phyloP scores from a whole-genome alignment of 2,329 filamentous ascomycete genomes.

The Pseudogymnoascus sp. region DNA sequence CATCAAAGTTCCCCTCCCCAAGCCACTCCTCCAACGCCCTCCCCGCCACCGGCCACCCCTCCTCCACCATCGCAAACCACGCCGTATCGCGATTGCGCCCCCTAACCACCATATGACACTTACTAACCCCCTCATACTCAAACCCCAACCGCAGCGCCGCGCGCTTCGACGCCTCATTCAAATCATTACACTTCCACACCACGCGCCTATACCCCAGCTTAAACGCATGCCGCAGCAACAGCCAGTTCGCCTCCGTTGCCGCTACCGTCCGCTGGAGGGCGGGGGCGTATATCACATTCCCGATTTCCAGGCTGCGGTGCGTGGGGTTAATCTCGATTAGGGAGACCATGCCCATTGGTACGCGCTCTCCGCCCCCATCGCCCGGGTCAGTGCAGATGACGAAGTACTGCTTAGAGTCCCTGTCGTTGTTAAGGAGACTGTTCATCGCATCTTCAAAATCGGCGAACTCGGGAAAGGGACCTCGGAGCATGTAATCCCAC shows the following conservation, averaged over 20 bases:
- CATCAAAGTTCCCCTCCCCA: conserved; percentile 46
- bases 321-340: conserved; percentile 40
- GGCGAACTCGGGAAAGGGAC: conserved; percentile 28
- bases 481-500: conserved; percentile 36
- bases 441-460: conserved; percentile 26
- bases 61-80: conserved; percentile 51
- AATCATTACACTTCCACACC: conserved; percentile 56
- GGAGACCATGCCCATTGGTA: conserved; percentile 32
- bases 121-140: conserved; percentile 49
- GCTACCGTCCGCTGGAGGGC: conserved; percentile 44
- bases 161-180: conserved; percentile 45
- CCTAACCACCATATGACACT: conserved; percentile 53
- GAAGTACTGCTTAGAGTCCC: conserved; percentile 37
- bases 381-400: conserved; percentile 32
- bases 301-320: conserved; percentile 49
- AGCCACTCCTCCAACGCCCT: conserved; percentile 47
- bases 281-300: conserved; percentile 44
- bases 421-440: conserved; percentile 19
- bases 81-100: conserved; percentile 50
- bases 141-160: conserved; percentile 54
- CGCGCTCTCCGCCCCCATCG: conserved; percentile 7
- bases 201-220: conserved; percentile 48
- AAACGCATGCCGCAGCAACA: conserved; percentile 47
- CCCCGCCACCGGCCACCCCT: conserved; percentile 47
- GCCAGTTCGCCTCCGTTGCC: conserved; percentile 50